A percentile compares a stretch with the other conserved stretches of the same genome.
Evolutionary conservation across 129 eudicot genomes (phyloP).

Genomic region (Lactuca saligna): DNA sequence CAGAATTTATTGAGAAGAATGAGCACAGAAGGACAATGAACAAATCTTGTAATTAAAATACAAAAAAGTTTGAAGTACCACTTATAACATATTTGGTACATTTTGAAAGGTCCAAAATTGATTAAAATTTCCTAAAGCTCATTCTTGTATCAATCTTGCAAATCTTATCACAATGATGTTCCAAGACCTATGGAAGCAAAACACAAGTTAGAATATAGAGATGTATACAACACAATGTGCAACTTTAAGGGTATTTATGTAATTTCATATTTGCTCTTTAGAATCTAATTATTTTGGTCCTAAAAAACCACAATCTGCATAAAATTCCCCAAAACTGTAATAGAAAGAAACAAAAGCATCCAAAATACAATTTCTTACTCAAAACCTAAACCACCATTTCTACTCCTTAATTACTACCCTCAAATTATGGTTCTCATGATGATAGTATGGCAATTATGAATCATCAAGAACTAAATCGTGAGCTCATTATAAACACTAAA

Average conservation of each 20-base stretch:
- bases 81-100: background rate
- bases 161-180: conserved; percentile 38
- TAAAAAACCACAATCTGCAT: no score
- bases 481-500: background rate
- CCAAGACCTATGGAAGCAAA: conserved; percentile 46
- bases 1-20: background rate
- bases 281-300: no score
- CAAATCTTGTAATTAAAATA: conserved; percentile 1
- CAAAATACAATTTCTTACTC: no score
- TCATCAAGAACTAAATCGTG: background rate
- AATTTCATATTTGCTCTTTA: no score
- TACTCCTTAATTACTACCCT: no score
- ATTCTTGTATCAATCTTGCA: background rate
- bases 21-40: background rate
- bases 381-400: no score
- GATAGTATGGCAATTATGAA: background rate
- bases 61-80: background rate
- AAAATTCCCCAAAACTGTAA: background rate
- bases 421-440: no score
- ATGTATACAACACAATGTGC: background rate
- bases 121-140: background rate
- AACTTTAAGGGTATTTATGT: background rate
- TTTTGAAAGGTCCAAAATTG: background rate
- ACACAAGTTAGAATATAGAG: conserved; percentile 28
- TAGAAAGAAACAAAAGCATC: no score